Evolutionary conservation across 192 early-diverging fungal species (phyloP).

Genomic region (Spizellomyces sp.): DNA sequence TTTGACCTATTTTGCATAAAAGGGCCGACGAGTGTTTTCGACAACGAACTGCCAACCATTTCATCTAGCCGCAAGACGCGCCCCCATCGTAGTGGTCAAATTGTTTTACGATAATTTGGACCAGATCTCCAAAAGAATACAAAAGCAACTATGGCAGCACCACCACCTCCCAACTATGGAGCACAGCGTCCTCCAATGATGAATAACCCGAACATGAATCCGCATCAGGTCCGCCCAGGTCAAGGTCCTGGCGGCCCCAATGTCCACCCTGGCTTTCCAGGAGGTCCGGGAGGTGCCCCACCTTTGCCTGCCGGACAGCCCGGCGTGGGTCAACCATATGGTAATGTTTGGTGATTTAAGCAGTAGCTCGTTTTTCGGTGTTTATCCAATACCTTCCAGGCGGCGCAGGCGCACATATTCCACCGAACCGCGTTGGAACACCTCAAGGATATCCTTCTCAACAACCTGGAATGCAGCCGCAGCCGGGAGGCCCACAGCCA

Average conservation of each 20-base stretch:
- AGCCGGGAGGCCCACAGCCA: not conserved
- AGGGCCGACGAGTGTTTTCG: too few species aligned
- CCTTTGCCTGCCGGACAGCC: not conserved
- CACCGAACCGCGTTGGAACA: conserved; percentile 1
- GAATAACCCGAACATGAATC: conserved; percentile 4
- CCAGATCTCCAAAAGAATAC: too few species aligned
- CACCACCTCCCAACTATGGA: conserved; percentile 8
- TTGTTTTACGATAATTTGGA: too few species aligned
- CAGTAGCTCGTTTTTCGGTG: not conserved
- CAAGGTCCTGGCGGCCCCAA: not conserved
- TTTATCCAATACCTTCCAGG: not conserved
- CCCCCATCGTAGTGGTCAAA: too few species aligned
- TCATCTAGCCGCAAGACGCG: too few species aligned
- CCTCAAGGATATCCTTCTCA: not conserved
- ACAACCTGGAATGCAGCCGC: conserved; percentile 1
- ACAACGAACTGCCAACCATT: too few species aligned
- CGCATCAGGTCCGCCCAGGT: not conserved
- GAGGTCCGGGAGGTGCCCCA: not conserved
- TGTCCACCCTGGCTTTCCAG: not conserved
- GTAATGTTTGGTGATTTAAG: not conserved
- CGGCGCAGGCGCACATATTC: not conserved
- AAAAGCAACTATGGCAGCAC: not conserved
- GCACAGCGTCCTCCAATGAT: not conserved
- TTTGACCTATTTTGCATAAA: too few species aligned
- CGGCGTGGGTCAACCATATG: not conserved